These are phyloP conservation scores for Cystobasidiaceae sp. DNA, from an alignment of 1,284 basidiomycete genomes.

Conservation along the genomic window DNA sequence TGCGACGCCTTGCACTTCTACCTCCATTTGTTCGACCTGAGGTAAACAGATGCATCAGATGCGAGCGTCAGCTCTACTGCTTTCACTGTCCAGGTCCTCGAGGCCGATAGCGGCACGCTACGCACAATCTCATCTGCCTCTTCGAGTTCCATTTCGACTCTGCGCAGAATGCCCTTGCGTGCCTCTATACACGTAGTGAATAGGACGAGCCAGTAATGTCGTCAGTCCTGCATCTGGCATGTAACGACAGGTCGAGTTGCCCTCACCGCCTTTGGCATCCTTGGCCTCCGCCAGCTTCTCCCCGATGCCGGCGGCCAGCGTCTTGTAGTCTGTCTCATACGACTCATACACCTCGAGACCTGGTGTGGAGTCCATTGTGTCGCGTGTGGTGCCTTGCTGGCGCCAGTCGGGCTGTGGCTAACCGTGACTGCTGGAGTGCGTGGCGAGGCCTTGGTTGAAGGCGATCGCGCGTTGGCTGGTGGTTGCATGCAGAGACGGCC, in stretches of 20 bases:
- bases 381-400: too few species aligned
- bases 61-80: too few species aligned
- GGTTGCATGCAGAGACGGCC: too few species aligned
- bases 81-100: not conserved
- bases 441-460: too few species aligned
- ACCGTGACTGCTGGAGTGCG: too few species aligned
- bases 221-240: not conserved
- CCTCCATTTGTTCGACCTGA: constrained; percentile 97
- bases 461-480: too few species aligned
- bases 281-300: constrained; percentile 25
- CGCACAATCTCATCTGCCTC: constrained; percentile 95
- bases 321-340: constrained; percentile 31
- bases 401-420: too few species aligned
- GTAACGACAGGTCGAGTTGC: not conserved
- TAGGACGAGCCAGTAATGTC: not conserved
- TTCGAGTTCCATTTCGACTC: constrained; percentile 91
- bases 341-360: constrained; percentile 30
- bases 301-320: constrained; percentile 12
- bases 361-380: constrained; percentile 27
- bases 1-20: constrained; percentile 95
- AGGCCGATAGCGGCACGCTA: constrained; percentile 3
- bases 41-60: too few species aligned
- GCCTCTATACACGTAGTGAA: constrained; percentile 58
- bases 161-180: constrained; percentile 70
- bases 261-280: constrained; percentile 20